Evolutionary conservation across 2,329 filamentous ascomycete species (phyloP), one percentile per base, ranked within the genome.

Genomic region (Aspergillus thermomutatus): DNA sequence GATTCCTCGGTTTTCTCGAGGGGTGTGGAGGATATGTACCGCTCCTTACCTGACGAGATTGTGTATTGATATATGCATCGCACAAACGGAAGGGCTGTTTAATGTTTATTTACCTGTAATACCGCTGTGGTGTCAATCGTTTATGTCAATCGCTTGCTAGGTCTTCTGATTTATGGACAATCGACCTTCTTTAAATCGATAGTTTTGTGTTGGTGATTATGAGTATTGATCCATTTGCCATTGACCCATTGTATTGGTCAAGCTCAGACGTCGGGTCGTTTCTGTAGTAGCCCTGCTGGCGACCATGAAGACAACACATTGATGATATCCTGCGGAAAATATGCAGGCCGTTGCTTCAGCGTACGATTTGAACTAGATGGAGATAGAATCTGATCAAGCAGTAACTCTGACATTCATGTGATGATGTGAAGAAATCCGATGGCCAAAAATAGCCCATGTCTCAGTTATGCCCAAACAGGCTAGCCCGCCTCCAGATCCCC

Each of bases 401-500:
- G 10, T 31, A 10, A 31, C 17, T 41, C 21, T 25, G 21, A 46
- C 19, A 21, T 25, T 11, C 19, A 11, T 46, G 43, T 49, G 31
- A 48, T 19, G 23, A 47, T 46, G 56, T 50, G 45, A 45, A 52
- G 51, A 47, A 26, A 46, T 53, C 56, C 26, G 52, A 21, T 19
- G 17, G 6, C 54, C 59, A 65, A 65, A 65, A 66, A 65, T 66
- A 66, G 63, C 56, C 47, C 48, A 46, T 65, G 61, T 66, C 64
- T 65, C 63, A 65, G 53, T 54, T 48, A 43, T 1, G 41, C 31
- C 61, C 60, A 53, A 46, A 46, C 21, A 25, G 43, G 43, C 23
- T 46, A 46, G 43, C n/a, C 14, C 21, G 10, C n/a, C 41, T 45
- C 41, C 43, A 25, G 43, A 17, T 46, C 21, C 51, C 59, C 34